phyloP scores from a whole-genome alignment of 176 grass and related monocot species.

The Canna indica region DNA sequence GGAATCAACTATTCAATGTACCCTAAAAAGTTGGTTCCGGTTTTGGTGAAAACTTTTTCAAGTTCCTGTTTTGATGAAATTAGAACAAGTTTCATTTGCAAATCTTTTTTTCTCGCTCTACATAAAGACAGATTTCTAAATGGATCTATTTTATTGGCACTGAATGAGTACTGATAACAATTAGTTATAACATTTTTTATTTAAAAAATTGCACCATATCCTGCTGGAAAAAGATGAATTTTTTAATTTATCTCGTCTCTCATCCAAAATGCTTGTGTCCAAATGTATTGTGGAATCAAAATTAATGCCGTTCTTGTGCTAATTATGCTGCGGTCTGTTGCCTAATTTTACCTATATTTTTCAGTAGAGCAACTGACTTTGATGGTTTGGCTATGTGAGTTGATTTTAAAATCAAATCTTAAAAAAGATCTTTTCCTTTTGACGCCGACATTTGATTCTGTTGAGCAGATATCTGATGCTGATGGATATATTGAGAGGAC shows the following conservation, averaged over 20 bases:
- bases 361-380: background rate
- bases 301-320: background rate
- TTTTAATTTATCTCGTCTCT: background rate
- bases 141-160: background rate
- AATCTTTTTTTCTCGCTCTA: too few relatives aligned
- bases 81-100: too few relatives aligned
- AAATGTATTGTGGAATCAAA: too few relatives aligned
- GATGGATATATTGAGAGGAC: slow-evolving; percentile 93
- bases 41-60: too few relatives aligned
- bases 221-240: too few relatives aligned
- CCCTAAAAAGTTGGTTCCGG: too few relatives aligned
- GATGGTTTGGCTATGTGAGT: background rate
- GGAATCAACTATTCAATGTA: too few relatives aligned
- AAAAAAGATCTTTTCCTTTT: background rate
- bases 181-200: too few relatives aligned
- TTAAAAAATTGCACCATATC: background rate
- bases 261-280: background rate
- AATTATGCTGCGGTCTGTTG: background rate
- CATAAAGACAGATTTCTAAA: too few relatives aligned
- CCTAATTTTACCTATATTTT: background rate
- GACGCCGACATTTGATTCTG: background rate
- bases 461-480: slow-evolving; percentile 67
- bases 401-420: background rate
- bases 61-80: too few relatives aligned
- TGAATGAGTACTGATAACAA: background rate